These are phyloP conservation scores for Cytospora piceae DNA, from an alignment of 2,329 filamentous ascomycete species.

Conservation along the genomic window DNA sequence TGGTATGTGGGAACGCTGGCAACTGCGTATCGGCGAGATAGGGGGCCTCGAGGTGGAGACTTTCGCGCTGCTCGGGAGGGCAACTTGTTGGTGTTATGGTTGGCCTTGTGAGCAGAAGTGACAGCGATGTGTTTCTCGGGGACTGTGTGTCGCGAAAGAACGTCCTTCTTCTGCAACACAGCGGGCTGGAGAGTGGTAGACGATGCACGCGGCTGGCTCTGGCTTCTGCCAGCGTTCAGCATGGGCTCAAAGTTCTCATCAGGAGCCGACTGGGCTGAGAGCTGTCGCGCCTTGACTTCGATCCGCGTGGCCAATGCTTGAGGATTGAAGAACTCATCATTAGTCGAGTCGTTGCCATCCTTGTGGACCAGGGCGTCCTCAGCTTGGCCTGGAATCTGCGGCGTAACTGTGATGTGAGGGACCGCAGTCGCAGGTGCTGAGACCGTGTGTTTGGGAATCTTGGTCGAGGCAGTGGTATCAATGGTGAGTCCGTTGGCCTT, in stretches of 20 bases:
- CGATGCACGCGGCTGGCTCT: slow-evolving; percentile 7
- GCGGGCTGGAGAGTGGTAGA: neutral
- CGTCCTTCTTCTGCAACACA: neutral
- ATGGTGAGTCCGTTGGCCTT: neutral
- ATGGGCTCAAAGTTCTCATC: slow-evolving; percentile 4
- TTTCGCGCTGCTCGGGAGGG: neutral
- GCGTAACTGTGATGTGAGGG: slow-evolving; percentile 7
- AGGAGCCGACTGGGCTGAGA: slow-evolving; percentile 23
- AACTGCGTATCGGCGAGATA: neutral
- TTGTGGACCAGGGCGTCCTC: slow-evolving; percentile 13
- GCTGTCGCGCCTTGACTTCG: slow-evolving; percentile 12
- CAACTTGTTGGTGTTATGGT: neutral
- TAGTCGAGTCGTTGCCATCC: slow-evolving; percentile 9
- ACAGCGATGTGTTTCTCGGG: neutral
- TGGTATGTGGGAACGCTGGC: neutral
- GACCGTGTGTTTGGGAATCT: slow-evolving; percentile 4
- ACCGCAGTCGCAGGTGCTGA: slow-evolving; percentile 22
- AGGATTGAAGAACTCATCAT: slow-evolving; percentile 18
- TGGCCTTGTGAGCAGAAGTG: neutral
- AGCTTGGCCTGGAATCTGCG: slow-evolving; percentile 3
- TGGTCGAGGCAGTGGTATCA: neutral
- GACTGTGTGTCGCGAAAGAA: neutral
- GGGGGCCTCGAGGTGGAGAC: neutral
- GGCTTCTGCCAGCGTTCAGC: slow-evolving; percentile 8
- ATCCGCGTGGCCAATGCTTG: slow-evolving; percentile 12